phyloP scores from a whole-genome alignment of 2,329 filamentous ascomycete genomes.

The Camillea tinctor region DNA sequence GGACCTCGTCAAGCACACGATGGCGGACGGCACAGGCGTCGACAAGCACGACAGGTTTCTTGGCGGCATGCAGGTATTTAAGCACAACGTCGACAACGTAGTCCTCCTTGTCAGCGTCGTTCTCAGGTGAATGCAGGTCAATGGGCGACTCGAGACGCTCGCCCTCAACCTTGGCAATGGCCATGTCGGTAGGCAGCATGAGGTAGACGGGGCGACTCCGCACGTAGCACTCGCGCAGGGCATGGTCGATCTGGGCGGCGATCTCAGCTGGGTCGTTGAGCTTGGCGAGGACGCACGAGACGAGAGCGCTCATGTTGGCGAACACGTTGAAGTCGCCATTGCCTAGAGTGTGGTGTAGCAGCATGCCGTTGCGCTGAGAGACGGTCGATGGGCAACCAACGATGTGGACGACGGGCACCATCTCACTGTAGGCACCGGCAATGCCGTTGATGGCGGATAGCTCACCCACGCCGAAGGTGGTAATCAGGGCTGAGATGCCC shows the following conservation, averaged over 20 bases:
- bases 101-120: constrained; percentile 70
- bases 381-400: constrained; percentile 50
- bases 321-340: constrained; percentile 84
- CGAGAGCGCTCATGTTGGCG: constrained; percentile 69
- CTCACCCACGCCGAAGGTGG: constrained; percentile 74
- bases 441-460: constrained; percentile 73
- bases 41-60: constrained; percentile 74
- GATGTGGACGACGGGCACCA: constrained; percentile 65
- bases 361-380: constrained; percentile 44
- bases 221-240: constrained; percentile 71
- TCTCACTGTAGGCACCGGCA: constrained; percentile 72
- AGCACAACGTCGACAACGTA: constrained; percentile 81
- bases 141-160: constrained; percentile 68
- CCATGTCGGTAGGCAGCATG: constrained; percentile 78
- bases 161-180: constrained; percentile 73
- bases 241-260: constrained; percentile 73
- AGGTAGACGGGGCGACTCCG: constrained; percentile 80
- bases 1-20: constrained; percentile 68
- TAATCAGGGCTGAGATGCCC: constrained; percentile 67
- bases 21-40: constrained; percentile 83
- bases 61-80: constrained; percentile 69
- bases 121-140: constrained; percentile 61
- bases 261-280: constrained; percentile 69
- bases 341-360: constrained; percentile 69
- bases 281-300: constrained; percentile 70